These are phyloP conservation scores for Lojkania enalia DNA, from an alignment of 2,329 filamentous ascomycete genomes.

Conservation along the genomic window DNA sequence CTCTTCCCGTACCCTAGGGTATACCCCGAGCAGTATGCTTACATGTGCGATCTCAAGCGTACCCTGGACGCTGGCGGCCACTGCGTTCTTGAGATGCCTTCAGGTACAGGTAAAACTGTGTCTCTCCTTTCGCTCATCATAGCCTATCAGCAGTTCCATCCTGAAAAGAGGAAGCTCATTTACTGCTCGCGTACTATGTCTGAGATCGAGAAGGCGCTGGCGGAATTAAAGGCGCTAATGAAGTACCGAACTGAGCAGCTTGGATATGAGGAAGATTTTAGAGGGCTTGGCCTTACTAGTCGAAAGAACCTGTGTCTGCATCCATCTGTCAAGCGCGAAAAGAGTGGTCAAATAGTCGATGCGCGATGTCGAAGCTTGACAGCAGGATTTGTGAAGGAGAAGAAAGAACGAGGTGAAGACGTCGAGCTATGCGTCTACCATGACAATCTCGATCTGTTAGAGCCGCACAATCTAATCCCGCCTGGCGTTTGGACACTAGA, in stretches of 20 bases:
- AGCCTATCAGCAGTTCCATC: constrained; percentile 92
- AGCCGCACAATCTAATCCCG: constrained; percentile 91
- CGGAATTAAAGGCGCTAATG: constrained; percentile 90
- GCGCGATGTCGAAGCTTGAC: constrained; percentile 94
- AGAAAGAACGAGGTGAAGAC: constrained; percentile 92
- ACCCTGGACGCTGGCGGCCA: constrained; percentile 94
- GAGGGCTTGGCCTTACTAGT: constrained; percentile 88
- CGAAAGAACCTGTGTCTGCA: constrained; percentile 97
- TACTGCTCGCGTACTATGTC: constrained; percentile 99
- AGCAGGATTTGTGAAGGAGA: constrained; percentile 95
- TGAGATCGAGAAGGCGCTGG: constrained; percentile 96
- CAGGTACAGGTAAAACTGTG: constrained; percentile 95
- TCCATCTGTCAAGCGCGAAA: constrained; percentile 93
- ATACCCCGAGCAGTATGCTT: constrained; percentile 63
- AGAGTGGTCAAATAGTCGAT: constrained; percentile 91
- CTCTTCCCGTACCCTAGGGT: constrained; percentile 76
- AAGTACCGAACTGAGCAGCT: constrained; percentile 89
- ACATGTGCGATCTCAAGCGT: constrained; percentile 84
- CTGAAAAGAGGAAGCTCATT: constrained; percentile 92
- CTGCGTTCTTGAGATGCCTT: constrained; percentile 98
- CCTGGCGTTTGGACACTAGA: constrained; percentile 97
- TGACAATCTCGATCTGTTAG: constrained; percentile 93
- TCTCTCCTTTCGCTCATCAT: constrained; percentile 93
- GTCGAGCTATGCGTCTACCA: constrained; percentile 96
- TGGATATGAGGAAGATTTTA: constrained; percentile 89